A percentile compares a stretch with the other conserved stretches of the same genome.
Conservation (phyloP, 805 yeast genomes). For the Suhomyces sp. region DNA sequence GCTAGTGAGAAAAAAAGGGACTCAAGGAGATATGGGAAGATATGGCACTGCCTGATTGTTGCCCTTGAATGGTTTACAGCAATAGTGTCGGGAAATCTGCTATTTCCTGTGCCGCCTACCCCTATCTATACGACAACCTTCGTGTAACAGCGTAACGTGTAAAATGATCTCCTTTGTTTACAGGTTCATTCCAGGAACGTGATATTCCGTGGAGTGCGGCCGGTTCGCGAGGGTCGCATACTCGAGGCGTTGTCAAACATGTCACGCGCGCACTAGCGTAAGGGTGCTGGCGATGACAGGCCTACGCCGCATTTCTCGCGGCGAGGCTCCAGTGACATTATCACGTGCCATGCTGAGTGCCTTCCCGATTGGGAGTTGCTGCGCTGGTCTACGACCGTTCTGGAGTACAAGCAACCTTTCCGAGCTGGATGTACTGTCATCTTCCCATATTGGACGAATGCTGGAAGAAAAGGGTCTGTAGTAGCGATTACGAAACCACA, state of each 20-base stretch:
- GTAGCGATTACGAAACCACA: background rate
- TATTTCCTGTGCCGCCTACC: background rate
- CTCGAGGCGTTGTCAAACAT: background rate
- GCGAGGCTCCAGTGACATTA: background rate
- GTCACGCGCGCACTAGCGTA: background rate
- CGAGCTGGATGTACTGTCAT: background rate
- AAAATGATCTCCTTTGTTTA: constrained; percentile 1
- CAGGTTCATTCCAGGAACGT: background rate
- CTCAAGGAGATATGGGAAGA: background rate
- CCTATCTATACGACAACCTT: background rate
- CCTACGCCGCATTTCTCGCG: background rate
- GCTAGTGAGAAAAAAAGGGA: background rate
- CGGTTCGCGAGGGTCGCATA: background rate
- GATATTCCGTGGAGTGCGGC: background rate
- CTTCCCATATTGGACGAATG: background rate
- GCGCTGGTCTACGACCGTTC: background rate
- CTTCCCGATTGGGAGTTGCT: background rate
- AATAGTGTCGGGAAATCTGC: background rate
- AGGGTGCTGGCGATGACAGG: background rate
- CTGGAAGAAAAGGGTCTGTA: background rate
- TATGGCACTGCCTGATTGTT: background rate
- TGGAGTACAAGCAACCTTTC: background rate
- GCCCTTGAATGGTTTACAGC: background rate
- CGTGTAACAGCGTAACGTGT: constrained; percentile 3
- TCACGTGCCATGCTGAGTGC: background rate